These are phyloP conservation scores for Magnaporthiopsis incrustans DNA, from an alignment of 2,329 filamentous ascomycete species.

Conservation along the genomic window DNA sequence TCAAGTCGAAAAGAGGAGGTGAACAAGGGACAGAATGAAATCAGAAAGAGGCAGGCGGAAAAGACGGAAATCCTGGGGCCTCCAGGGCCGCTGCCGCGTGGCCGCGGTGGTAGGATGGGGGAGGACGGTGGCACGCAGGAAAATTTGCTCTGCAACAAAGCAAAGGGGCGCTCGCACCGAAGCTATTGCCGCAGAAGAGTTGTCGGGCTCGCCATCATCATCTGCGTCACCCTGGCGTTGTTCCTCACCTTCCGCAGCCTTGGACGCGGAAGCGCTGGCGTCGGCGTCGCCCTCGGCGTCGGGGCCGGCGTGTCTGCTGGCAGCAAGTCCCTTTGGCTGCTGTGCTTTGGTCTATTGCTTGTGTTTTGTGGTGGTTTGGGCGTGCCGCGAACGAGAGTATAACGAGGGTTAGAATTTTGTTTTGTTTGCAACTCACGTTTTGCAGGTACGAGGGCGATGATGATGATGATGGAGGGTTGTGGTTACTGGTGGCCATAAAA, in stretches of 20 bases:
- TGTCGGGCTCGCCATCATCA: constrained; percentile 40
- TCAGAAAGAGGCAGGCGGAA: not conserved
- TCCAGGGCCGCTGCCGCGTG: constrained; percentile 4
- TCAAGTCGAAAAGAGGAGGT: too few relatives aligned
- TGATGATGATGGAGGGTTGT: not conserved
- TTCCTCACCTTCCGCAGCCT: constrained; percentile 47
- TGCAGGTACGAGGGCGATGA: constrained; percentile 4
- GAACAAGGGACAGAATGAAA: not conserved
- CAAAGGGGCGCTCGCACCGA: constrained; percentile 51
- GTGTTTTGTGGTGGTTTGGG: constrained; percentile 1
- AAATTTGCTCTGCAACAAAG: constrained; percentile 29
- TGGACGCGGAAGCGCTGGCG: constrained; percentile 17
- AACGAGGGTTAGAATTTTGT: not conserved
- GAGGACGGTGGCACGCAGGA: not conserved
- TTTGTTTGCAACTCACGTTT: constrained; percentile 1
- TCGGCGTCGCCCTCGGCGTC: constrained; percentile 24
- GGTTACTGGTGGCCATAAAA: not conserved
- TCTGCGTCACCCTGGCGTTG: not conserved
- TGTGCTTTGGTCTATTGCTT: constrained; percentile 34
- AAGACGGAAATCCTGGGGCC: not conserved
- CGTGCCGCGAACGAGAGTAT: not conserved
- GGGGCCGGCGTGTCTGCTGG: constrained; percentile 42
- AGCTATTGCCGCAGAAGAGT: constrained; percentile 58
- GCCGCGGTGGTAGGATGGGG: constrained; percentile 8
- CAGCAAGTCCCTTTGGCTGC: constrained; percentile 40